Conservation (phyloP, 306 rosid species). For the Trichosanthes truncata region DNA sequence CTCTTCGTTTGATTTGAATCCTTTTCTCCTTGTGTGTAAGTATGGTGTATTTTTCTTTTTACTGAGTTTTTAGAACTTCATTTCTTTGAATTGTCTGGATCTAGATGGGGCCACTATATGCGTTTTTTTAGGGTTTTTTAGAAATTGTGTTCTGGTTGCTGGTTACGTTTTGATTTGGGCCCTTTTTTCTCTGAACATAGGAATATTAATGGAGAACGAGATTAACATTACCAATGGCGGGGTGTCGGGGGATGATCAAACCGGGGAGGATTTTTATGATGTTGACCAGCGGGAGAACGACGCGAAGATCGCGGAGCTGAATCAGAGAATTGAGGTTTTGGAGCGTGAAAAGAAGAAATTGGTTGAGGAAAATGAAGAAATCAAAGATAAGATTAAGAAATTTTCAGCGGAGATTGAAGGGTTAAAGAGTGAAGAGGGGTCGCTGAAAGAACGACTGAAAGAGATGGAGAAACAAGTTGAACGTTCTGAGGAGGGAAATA, state of each 20-base stretch:
- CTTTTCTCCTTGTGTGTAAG: background rate
- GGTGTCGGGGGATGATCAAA: slow-evolving; percentile 12
- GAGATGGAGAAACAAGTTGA: slow-evolving; percentile 41
- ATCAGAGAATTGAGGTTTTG: slow-evolving; percentile 35
- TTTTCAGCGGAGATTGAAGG: slow-evolving; percentile 38
- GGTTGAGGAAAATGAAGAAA: slow-evolving; percentile 29
- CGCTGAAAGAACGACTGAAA: slow-evolving; percentile 33
- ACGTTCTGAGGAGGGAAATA: slow-evolving; percentile 25
- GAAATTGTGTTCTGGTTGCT: background rate
- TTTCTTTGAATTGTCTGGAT: background rate
- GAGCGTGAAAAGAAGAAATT: slow-evolving; percentile 46
- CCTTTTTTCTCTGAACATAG: background rate
- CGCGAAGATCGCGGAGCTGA: slow-evolving; percentile 16
- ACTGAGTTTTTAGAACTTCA: background rate
- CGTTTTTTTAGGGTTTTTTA: background rate
- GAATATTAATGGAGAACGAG: slow-evolving; percentile 48
- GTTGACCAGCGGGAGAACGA: slow-evolving; percentile 28
- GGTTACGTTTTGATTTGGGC: background rate
- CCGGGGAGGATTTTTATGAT: slow-evolving; percentile 27
- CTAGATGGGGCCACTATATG: background rate
- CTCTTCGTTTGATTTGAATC: background rate
- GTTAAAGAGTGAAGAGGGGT: slow-evolving; percentile 27
- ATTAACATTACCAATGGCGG: slow-evolving; percentile 28
- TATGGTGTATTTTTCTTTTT: background rate
- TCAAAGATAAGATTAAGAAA: slow-evolving; percentile 36